phyloP scores from a whole-genome alignment of 306 rosid species.

The Cicer bijugum region DNA sequence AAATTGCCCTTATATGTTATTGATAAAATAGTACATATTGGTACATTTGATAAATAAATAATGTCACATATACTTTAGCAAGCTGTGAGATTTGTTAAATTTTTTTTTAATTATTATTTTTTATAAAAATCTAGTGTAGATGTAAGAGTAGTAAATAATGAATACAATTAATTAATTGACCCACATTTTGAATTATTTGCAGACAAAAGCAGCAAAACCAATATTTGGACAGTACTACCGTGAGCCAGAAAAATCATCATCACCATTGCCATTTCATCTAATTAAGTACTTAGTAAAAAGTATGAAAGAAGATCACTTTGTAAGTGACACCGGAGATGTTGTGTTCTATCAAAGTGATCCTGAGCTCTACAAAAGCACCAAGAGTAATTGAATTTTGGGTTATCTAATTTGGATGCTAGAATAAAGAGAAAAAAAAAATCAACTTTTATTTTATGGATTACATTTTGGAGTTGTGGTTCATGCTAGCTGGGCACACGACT shows the following conservation, averaged over 20 bases:
- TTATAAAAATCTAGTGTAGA: too few relatives aligned
- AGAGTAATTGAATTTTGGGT: conserved; percentile 42
- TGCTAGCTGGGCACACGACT: neutral
- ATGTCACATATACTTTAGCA: too few relatives aligned
- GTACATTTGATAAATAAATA: too few relatives aligned
- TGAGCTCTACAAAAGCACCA: conserved; percentile 34
- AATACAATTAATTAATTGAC: neutral
- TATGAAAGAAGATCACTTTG: conserved; percentile 75
- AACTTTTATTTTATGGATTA: neutral
- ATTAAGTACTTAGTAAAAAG: conserved; percentile 63
- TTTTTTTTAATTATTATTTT: too few relatives aligned
- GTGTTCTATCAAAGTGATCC: conserved; percentile 75
- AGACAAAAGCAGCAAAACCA: conserved; percentile 78
- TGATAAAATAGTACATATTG: neutral
- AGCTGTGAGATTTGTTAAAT: too few relatives aligned
- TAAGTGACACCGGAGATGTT: conserved; percentile 73
- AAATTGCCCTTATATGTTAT: neutral
- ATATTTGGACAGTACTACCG: conserved; percentile 83
- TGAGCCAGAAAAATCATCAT: conserved; percentile 85
- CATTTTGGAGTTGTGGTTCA: conserved; percentile 27
- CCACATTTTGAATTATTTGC: neutral
- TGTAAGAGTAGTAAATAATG: neutral
- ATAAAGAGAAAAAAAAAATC: neutral
- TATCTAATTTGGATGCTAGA: neutral
- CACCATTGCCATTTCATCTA: conserved; percentile 75